These are phyloP conservation scores for Halocafeteria seosinensis DNA, from an alignment of 108 stramenopile genomes.

Conservation along the genomic window DNA sequence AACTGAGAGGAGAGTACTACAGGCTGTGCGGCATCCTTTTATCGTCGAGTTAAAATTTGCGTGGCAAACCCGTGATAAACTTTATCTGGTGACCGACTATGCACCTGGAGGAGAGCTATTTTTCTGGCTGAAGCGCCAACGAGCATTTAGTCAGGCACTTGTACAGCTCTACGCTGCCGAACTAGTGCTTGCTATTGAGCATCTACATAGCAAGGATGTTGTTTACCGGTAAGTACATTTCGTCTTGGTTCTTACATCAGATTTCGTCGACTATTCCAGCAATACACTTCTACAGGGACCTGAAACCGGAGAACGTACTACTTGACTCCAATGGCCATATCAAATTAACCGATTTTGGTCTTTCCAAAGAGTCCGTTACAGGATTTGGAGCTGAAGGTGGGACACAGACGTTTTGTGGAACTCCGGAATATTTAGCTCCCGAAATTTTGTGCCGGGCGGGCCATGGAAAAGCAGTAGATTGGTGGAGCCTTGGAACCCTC, in stretches of 20 bases:
- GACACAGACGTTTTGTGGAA: slow-evolving; percentile 36
- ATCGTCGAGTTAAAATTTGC: slow-evolving; percentile 36
- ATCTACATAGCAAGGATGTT: slow-evolving; percentile 27
- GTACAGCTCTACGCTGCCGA: slow-evolving; percentile 29
- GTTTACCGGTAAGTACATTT: too few species aligned
- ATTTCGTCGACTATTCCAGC: too few species aligned
- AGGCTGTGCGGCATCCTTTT: slow-evolving; percentile 31
- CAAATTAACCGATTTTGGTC: slow-evolving; percentile 26
- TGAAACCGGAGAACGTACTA: slow-evolving; percentile 48
- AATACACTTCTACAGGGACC: too few species aligned
- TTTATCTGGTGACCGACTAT: slow-evolving; percentile 44
- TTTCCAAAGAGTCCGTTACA: slow-evolving; percentile 20
- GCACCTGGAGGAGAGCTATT: slow-evolving; percentile 38
- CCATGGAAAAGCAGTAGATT: slow-evolving; percentile 49
- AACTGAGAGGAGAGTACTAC: slow-evolving; percentile 37
- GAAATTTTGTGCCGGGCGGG: slow-evolving; percentile 38
- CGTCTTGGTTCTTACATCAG: too few species aligned
- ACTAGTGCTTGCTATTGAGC: slow-evolving; percentile 27
- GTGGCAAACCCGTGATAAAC: slow-evolving; percentile 22
- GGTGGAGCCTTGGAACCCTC: slow-evolving; percentile 47
- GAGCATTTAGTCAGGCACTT: slow-evolving; percentile 6
- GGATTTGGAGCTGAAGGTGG: slow-evolving; percentile 5
- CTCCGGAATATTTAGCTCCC: slow-evolving; percentile 44
- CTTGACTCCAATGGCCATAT: slow-evolving; percentile 25
- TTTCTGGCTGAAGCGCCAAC: slow-evolving; percentile 13